phyloP scores from a whole-genome alignment of 495 filamentous ascomycete genomes.

The Thermochaetoides thermophila region DNA sequence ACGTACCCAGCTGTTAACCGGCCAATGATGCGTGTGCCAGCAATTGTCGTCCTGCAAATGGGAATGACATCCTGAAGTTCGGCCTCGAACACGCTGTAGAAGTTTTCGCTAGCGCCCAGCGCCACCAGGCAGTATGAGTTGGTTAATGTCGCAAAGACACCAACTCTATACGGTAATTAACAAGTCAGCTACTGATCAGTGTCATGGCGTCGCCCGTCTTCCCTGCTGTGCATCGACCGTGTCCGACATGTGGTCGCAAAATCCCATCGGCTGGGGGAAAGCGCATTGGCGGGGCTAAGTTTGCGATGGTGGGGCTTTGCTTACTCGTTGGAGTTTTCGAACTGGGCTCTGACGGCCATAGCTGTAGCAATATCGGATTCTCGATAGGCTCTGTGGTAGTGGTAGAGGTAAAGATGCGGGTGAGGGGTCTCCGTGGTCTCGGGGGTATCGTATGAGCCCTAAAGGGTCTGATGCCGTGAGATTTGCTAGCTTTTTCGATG shows the following conservation, averaged over 20 bases:
- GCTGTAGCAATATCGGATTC: conserved; percentile 7
- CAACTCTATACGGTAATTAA: conserved; percentile 46
- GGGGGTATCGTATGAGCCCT: not conserved
- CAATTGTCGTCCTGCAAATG: conserved; percentile 95
- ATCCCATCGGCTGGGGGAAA: not conserved
- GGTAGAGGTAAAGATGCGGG: conserved; percentile 3
- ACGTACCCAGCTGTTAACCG: conserved; percentile 85
- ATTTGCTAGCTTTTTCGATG: conserved; percentile 7
- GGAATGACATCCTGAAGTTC: conserved; percentile 96
- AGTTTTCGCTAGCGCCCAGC: conserved; percentile 91
- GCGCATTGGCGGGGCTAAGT: conserved; percentile 10
- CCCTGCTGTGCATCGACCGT: not conserved
- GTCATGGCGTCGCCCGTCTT: too few species aligned
- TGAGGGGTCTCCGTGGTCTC: not conserved
- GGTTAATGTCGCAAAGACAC: conserved; percentile 89
- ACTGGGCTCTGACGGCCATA: conserved; percentile 80
- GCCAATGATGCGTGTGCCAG: conserved; percentile 88
- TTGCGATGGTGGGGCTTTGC: conserved; percentile 9
- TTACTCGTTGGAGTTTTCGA: conserved; percentile 98
- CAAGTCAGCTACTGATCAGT: too few species aligned
- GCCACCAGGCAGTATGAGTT: conserved; percentile 92
- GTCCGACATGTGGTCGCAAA: not conserved
- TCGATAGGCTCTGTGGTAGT: conserved; percentile 5
- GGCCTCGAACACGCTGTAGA: conserved; percentile 93
- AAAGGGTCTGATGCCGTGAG: not conserved